phyloP scores from a whole-genome alignment of 2,329 filamentous ascomycete genomes.

The Arthroderma uncinatum region DNA sequence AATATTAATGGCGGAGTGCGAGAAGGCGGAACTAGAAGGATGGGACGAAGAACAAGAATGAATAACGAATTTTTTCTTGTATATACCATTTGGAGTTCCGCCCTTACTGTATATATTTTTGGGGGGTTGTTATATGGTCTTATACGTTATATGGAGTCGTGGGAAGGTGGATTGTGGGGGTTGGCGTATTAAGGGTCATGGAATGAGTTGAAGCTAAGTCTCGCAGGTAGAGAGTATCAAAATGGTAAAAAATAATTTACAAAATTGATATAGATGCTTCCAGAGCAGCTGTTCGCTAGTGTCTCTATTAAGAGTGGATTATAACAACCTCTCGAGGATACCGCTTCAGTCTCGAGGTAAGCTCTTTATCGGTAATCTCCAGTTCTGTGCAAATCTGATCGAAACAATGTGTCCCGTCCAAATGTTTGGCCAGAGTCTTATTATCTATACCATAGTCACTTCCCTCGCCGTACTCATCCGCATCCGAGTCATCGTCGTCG shows the following conservation, averaged over 20 bases:
- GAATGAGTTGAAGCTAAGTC: neutral
- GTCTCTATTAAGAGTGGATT: constrained; percentile 32
- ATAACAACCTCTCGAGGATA: constrained; percentile 37
- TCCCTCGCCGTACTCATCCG: constrained; percentile 6
- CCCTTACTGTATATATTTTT: neutral
- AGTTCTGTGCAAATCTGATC: constrained; percentile 43
- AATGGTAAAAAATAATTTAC: neutral
- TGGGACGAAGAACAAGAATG: constrained; percentile 72
- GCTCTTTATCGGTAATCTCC: constrained; percentile 38
- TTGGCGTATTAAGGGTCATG: neutral
- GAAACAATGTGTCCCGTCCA: constrained; percentile 41
- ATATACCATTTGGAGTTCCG: neutral
- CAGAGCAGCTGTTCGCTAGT: neutral
- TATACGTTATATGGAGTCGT: neutral
- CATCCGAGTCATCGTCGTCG: constrained; percentile 11
- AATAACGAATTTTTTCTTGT: constrained; percentile 4
- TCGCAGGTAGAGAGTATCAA: neutral
- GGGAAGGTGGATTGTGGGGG: neutral
- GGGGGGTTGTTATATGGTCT: neutral
- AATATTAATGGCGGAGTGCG: constrained; percentile 58
- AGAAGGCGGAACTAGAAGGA: constrained; percentile 65
- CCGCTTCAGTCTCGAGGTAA: constrained; percentile 34
- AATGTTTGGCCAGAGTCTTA: constrained; percentile 30
- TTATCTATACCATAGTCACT: constrained; percentile 27
- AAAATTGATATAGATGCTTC: neutral